Evolutionary conservation across 768 basidiomycete genomes (phyloP).

Genomic region (Ramaria rubella): DNA sequence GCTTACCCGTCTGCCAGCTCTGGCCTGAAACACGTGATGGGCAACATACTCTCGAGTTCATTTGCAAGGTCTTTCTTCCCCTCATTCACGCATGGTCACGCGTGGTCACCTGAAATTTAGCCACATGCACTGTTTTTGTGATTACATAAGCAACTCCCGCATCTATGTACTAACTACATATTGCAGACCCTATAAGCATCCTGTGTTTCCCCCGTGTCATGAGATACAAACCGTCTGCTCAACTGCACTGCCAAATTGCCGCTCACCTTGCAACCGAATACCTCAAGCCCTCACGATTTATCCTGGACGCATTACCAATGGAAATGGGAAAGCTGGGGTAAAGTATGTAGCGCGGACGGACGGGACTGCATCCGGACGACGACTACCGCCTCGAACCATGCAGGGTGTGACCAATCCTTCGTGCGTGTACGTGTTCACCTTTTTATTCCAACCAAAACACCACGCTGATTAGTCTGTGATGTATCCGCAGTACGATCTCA

Average conservation of each 20-base stretch:
- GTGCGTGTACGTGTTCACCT: background rate
- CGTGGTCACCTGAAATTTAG: too few species aligned
- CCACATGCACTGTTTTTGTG: too few species aligned
- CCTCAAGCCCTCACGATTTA: background rate
- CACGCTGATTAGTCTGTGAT: background rate
- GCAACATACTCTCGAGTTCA: slow-evolving; percentile 6
- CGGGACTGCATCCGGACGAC: background rate
- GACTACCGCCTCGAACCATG: background rate
- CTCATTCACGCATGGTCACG: slow-evolving; percentile 65
- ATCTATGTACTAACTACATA: slow-evolving; percentile 22
- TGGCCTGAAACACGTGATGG: slow-evolving; percentile 9
- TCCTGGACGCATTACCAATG: background rate
- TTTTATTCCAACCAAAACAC: background rate
- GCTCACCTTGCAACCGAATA: background rate
- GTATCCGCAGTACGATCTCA: background rate
- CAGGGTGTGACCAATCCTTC: background rate
- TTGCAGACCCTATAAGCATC: background rate
- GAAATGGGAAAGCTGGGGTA: background rate
- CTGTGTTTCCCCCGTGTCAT: background rate
- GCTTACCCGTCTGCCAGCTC: too few species aligned
- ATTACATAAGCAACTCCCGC: too few species aligned
- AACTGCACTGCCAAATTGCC: background rate
- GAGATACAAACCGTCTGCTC: background rate
- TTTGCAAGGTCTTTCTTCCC: slow-evolving; percentile 59
- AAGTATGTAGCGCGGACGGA: background rate